Conservation (phyloP, 208 protist genomes). For the Trypanosoma theileri region DNA sequence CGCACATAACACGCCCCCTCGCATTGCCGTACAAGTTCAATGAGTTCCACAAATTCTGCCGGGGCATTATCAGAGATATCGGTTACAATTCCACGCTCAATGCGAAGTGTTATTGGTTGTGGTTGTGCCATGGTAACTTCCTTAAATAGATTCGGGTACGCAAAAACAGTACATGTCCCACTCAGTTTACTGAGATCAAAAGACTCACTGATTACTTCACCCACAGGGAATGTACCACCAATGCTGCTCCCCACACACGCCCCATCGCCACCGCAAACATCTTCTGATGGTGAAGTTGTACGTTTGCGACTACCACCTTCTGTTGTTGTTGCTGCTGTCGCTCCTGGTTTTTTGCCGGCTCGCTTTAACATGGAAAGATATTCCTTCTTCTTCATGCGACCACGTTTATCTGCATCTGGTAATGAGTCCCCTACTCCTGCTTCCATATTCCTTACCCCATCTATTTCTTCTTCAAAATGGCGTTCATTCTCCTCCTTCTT, state of each 20-base stretch:
- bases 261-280: constrained; percentile 26
- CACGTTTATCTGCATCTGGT: constrained; percentile 31
- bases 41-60: constrained; percentile 72
- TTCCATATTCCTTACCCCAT: not conserved
- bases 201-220: constrained; percentile 89
- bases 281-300: constrained; percentile 9
- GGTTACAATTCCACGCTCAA: constrained; percentile 69
- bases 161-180: constrained; percentile 79
- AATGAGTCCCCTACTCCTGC: constrained; percentile 2
- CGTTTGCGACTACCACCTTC: no score
- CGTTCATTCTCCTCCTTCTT: no score
- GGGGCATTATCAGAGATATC: constrained; percentile 60
- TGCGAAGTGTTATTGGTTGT: constrained; percentile 66
- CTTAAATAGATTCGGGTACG: constrained; percentile 80
- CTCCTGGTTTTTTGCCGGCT: constrained; percentile 47
- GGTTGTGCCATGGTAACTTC: constrained; percentile 66
- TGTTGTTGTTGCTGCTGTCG: constrained; percentile 11
- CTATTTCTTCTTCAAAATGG: no score
- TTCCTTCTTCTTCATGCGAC: constrained; percentile 75
- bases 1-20: constrained; percentile 85
- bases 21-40: constrained; percentile 75
- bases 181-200: constrained; percentile 81
- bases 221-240: constrained; percentile 89
- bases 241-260: constrained; percentile 78
- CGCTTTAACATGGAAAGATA: constrained; percentile 63